Evolutionary conservation across 2,329 filamentous ascomycete genomes (phyloP), one percentile per base, ranked within the genome.

Genomic region (Cytospora chrysosperma): DNA sequence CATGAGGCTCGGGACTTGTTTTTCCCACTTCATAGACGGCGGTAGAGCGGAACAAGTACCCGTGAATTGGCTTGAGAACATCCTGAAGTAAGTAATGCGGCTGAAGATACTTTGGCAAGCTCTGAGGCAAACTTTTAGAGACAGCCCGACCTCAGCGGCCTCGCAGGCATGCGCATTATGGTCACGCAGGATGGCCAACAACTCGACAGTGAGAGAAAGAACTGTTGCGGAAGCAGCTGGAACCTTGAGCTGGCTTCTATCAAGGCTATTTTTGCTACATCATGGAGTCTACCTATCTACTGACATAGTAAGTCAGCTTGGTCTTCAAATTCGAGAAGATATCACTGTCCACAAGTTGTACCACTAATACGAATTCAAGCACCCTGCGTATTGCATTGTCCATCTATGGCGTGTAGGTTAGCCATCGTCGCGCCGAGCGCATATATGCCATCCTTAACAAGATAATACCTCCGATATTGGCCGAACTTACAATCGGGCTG

Each of bases 401-500:
- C 7, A 51, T 63, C 9, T 63, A 59, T 40, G 61, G 61, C 3
- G 58, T 40, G 49, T 63, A 56, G 55, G 56, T 51, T n/a, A 59
- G 34, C 24, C 53, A 55, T 1, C 49, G 34, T 5, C 47, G 34
- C 13, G 17, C 40, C n/a, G 55, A 55, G 13, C 56, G 56, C 7
- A 59, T 28, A 10, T 12, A 59, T 26, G 43, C 27, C 10, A 27
- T 56, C 15, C 19, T 50, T n/a, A 56, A 56, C 17, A 37, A 56
- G 17, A 28, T 55, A 19, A n/a, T 63, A 2, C 61, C 61, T 8
- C 43, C 50, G 17, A 40, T 47, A 37, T 12, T 55, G 15, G 51
- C n/a, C 10, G 17, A 28, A 4, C n/a, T 63, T 17, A 54, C 49
- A 4, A 59, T 55, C 28, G 32, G 47, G 9, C 24, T 63, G 5